Conservation (phyloP, 441 rosid species). For the Croton setiger region DNA sequence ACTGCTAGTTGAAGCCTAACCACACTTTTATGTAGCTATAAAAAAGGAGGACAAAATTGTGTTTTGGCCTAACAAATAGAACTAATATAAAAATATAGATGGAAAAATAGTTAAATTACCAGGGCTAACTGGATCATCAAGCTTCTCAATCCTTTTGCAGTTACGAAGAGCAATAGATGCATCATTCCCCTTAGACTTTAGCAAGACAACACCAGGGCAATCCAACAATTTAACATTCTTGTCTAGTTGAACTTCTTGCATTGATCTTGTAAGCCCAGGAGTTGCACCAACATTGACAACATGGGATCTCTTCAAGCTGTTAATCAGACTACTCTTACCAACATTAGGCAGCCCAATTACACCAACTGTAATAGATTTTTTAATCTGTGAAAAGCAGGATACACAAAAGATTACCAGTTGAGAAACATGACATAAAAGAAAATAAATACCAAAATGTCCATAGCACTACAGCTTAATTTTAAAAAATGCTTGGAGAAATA, state of each 20-base stretch:
- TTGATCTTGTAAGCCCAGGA: conserved; percentile 87
- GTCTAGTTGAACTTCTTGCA: conserved; percentile 97
- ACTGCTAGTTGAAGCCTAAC: not conserved
- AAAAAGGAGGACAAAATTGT: not conserved
- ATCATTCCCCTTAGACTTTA: conserved; percentile 65
- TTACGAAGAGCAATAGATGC: conserved; percentile 80
- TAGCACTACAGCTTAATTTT: not conserved
- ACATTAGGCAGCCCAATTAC: conserved; percentile 94
- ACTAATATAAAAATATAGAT: not conserved
- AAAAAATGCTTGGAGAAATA: not conserved
- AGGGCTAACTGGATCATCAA: conserved; percentile 90
- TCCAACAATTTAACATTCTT: conserved; percentile 85
- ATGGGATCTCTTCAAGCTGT: conserved; percentile 92
- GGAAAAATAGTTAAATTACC: conserved; percentile 38
- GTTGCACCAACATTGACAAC: conserved; percentile 95
- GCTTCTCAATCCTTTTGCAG: conserved; percentile 92
- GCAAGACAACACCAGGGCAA: conserved; percentile 98
- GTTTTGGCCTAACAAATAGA: not conserved
- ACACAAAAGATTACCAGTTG: conserved; percentile 5
- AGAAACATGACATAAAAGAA: not conserved
- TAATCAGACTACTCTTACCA: conserved; percentile 97
- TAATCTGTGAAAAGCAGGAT: conserved; percentile 53
- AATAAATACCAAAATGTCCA: not conserved
- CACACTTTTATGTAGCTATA: not conserved
- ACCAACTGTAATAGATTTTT: conserved; percentile 90